Conservation (phyloP, 805 yeast genomes). For the Myxozyma neglecta region DNA sequence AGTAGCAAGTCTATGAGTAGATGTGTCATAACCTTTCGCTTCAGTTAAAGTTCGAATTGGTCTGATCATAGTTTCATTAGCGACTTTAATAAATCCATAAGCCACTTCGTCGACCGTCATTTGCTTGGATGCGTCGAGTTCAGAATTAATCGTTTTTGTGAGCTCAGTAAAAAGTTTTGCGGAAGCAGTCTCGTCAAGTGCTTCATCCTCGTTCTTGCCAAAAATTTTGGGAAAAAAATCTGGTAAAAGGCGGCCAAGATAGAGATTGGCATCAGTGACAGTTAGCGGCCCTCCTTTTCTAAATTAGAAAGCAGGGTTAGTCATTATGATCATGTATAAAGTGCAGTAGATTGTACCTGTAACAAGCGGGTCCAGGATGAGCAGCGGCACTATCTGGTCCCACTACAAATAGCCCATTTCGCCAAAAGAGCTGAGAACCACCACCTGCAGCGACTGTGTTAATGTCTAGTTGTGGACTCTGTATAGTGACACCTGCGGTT, state of each 20-base stretch:
- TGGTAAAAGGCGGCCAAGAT: slow-evolving; percentile 69
- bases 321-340: too few species aligned
- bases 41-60: slow-evolving; percentile 84
- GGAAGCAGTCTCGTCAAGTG: slow-evolving; percentile 60
- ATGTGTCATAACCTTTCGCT: slow-evolving; percentile 70
- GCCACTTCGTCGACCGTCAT: slow-evolving; percentile 71
- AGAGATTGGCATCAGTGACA: slow-evolving; percentile 79
- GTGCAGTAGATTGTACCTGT: slow-evolving; percentile 36
- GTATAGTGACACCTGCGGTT: slow-evolving; percentile 80
- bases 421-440: slow-evolving; percentile 66
- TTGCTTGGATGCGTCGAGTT: slow-evolving; percentile 40
- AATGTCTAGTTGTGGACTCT: slow-evolving; percentile 80
- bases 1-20: slow-evolving; percentile 70
- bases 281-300: slow-evolving; percentile 82
- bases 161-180: slow-evolving; percentile 52
- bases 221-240: slow-evolving; percentile 78
- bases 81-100: slow-evolving; percentile 75
- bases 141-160: slow-evolving; percentile 56
- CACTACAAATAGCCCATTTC: slow-evolving; percentile 71
- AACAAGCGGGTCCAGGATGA: slow-evolving; percentile 88
- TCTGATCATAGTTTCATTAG: slow-evolving; percentile 87
- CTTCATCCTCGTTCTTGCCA: slow-evolving; percentile 75
- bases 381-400: slow-evolving; percentile 89
- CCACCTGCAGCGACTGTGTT: slow-evolving; percentile 87
- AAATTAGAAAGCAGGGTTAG: neutral